Conservation (phyloP, 2,329 filamentous ascomycete genomes). For the Exophiala alcalophila region DNA sequence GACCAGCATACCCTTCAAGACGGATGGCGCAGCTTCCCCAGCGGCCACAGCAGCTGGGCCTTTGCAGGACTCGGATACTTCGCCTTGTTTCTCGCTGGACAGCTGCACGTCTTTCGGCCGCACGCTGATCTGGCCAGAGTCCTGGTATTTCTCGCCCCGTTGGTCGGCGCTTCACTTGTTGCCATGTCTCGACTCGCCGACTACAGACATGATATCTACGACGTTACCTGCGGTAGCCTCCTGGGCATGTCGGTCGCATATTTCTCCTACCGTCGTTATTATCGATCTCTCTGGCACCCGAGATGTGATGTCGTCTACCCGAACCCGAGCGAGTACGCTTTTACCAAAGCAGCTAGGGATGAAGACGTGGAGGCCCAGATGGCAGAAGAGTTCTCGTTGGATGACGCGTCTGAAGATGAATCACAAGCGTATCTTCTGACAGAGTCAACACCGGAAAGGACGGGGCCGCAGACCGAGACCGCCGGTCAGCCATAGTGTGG, state of each 20-base stretch:
- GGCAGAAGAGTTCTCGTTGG: conserved; percentile 25
- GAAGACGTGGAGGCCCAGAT: conserved; percentile 25
- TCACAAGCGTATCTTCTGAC: conserved; percentile 21
- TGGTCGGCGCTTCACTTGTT: conserved; percentile 58
- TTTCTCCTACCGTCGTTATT: conserved; percentile 61
- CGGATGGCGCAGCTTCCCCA: conserved; percentile 64
- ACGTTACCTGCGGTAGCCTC: conserved; percentile 56
- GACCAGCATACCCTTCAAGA: conserved; percentile 58
- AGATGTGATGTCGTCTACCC: conserved; percentile 53
- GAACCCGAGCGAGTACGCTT: conserved; percentile 22
- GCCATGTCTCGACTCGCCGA: conserved; percentile 62
- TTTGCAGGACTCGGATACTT: conserved; percentile 62
- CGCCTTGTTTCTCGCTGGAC: conserved; percentile 48
- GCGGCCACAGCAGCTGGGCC: conserved; percentile 60
- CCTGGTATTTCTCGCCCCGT: conserved; percentile 54
- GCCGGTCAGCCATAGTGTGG: conserved; percentile 15
- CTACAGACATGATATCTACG: conserved; percentile 63
- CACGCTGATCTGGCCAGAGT: conserved; percentile 56
- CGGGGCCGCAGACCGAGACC: conserved; percentile 2
- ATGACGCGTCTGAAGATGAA: conserved; percentile 26
- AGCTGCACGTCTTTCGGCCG: conserved; percentile 59
- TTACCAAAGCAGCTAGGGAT: conserved; percentile 5
- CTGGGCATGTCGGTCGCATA: conserved; percentile 56
- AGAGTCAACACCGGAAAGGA: conserved; percentile 2
- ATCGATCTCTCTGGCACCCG: conserved; percentile 50